Evolutionary conservation across 2,329 filamentous ascomycete species (phyloP).

Genomic region (Fusarium ambrosium): DNA sequence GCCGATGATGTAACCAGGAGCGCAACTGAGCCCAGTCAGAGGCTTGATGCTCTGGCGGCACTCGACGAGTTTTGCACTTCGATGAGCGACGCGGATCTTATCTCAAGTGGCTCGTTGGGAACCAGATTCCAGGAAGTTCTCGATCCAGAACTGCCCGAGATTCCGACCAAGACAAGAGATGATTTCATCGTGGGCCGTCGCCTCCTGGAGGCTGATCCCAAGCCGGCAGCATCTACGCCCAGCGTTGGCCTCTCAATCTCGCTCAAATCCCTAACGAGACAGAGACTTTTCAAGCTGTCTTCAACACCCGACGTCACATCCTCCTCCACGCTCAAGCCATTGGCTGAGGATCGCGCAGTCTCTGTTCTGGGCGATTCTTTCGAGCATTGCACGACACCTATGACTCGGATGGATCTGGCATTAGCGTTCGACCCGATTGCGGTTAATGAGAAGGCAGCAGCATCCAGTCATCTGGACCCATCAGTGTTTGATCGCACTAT

Average conservation of each 20-base stretch:
- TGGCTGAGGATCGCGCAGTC: conserved; percentile 53
- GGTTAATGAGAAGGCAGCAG: conserved; percentile 58
- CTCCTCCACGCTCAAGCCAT: conserved; percentile 36
- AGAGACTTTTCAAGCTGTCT: conserved; percentile 28
- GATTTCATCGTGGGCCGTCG: conserved; percentile 65
- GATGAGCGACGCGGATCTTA: conserved; percentile 76
- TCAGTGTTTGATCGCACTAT: conserved; percentile 84
- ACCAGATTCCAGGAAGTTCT: conserved; percentile 62
- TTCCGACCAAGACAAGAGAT: conserved; percentile 61
- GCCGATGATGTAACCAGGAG: conserved; percentile 45
- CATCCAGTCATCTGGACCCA: conserved; percentile 65
- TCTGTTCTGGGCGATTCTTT: conserved; percentile 57
- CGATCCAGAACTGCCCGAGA: conserved; percentile 73
- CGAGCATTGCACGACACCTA: conserved; percentile 36
- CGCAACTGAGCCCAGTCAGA: conserved; percentile 35
- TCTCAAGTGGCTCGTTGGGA: conserved; percentile 63
- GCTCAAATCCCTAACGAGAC: conserved; percentile 49
- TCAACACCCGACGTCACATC: neutral
- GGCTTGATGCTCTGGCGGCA: conserved; percentile 58
- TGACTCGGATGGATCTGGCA: conserved; percentile 67
- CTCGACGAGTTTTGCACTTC: conserved; percentile 69
- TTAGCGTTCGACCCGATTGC: conserved; percentile 73
- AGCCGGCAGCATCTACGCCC: conserved; percentile 48
- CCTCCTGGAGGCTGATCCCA: conserved; percentile 61
- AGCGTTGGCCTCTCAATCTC: conserved; percentile 47